Evolutionary conservation across 192 early-diverging fungal species (phyloP).

Genomic region (Cladochytrium replicatum): DNA sequence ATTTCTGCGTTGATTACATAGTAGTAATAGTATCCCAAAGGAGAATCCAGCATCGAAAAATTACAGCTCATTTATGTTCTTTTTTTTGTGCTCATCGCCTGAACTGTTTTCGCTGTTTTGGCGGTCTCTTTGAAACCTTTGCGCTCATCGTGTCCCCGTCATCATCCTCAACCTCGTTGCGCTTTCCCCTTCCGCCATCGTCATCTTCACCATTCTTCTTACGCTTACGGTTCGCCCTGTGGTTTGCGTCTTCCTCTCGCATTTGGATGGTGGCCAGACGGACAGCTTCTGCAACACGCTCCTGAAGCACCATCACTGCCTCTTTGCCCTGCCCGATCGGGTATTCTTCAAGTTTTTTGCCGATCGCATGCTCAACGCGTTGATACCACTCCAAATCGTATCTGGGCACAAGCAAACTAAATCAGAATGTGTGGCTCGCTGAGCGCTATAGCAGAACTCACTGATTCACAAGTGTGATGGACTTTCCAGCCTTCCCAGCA

Average conservation of each 20-base stretch:
- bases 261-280: constrained; percentile 77
- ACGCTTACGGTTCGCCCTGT: constrained; percentile 12
- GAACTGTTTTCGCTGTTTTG: no score
- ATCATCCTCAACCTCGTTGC: constrained; percentile 14
- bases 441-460: constrained; percentile 27
- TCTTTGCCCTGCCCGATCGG: constrained; percentile 64
- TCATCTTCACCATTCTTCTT: constrained; percentile 11
- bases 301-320: constrained; percentile 81
- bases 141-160: constrained; percentile 23
- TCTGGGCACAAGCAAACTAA: constrained; percentile 63
- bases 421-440: background rate
- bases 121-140: constrained; percentile 20
- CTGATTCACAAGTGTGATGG: constrained; percentile 75
- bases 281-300: constrained; percentile 84
- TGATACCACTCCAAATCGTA: constrained; percentile 95
- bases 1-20: no score
- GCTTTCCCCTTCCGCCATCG: constrained; percentile 9
- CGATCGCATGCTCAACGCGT: constrained; percentile 83
- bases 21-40: no score
- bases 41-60: no score
- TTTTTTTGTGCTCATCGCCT: no score
- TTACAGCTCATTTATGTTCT: no score
- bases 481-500: constrained; percentile 84
- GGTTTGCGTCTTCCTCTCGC: constrained; percentile 57
- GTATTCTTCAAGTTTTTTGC: constrained; percentile 78